phyloP scores from a whole-genome alignment of 2,329 filamentous ascomycete species.

The Cladosporium colombiae region DNA sequence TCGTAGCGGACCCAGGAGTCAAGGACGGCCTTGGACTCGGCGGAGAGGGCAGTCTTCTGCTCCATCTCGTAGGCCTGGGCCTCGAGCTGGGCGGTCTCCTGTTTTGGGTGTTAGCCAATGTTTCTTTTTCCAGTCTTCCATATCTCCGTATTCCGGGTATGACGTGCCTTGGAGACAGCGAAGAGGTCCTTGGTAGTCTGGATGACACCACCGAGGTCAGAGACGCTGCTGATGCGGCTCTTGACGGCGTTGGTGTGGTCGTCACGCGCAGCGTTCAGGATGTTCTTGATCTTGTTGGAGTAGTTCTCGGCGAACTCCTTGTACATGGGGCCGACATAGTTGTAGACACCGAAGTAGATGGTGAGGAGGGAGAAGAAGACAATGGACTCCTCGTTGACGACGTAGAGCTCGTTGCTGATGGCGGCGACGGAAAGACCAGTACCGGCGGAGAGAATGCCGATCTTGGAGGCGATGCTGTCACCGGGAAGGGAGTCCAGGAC shows the following conservation, averaged over 20 bases:
- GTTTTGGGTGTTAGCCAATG: slow-evolving; percentile 22
- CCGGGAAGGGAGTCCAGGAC: slow-evolving; percentile 92
- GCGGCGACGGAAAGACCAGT: slow-evolving; percentile 90
- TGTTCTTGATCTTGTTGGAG: slow-evolving; percentile 88
- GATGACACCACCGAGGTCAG: slow-evolving; percentile 92
- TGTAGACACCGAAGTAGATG: slow-evolving; percentile 89
- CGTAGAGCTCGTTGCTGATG: slow-evolving; percentile 99
- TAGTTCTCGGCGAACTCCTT: slow-evolving; percentile 87
- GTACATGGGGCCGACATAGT: slow-evolving; percentile 91
- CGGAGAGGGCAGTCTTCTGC: slow-evolving; percentile 88
- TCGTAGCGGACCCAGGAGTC: slow-evolving; percentile 99
- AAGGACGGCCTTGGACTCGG: slow-evolving; percentile 91
- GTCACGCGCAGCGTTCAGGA: slow-evolving; percentile 89
- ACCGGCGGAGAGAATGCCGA: slow-evolving; percentile 90
- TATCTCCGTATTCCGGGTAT: background rate
- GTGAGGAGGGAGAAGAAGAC: slow-evolving; percentile 89
- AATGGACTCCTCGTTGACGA: slow-evolving; percentile 98
- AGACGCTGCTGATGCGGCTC: slow-evolving; percentile 87
- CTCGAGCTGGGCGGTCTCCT: slow-evolving; percentile 98
- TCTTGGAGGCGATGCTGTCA: slow-evolving; percentile 90
- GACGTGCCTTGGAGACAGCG: slow-evolving; percentile 88
- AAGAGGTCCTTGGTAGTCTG: slow-evolving; percentile 97
- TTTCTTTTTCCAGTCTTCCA: background rate
- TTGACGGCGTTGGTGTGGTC: slow-evolving; percentile 97
- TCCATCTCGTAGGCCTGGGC: slow-evolving; percentile 95